Evolutionary conservation across 2,329 filamentous ascomycete species (phyloP).

Genomic region (Nemania abortiva): DNA sequence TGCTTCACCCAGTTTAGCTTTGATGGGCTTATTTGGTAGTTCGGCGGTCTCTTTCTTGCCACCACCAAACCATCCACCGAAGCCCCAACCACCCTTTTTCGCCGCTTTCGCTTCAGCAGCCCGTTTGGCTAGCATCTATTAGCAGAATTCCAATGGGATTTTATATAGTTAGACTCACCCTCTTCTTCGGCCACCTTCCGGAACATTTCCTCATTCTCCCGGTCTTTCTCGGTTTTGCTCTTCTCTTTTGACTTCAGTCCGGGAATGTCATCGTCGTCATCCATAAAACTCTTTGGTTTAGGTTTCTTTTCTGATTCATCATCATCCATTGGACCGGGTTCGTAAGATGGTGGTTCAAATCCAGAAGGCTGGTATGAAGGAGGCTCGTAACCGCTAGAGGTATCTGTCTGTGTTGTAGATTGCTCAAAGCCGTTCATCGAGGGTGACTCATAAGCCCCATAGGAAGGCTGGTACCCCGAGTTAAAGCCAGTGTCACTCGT

Average conservation of each 20-base stretch:
- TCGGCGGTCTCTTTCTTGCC: slow-evolving; percentile 69
- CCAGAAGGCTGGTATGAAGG: slow-evolving; percentile 71
- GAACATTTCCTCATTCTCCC: slow-evolving; percentile 87
- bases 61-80: slow-evolving; percentile 86
- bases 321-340: slow-evolving; percentile 64
- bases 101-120: slow-evolving; percentile 63
- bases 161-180: slow-evolving; percentile 60
- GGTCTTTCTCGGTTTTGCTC: slow-evolving; percentile 75
- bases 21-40: slow-evolving; percentile 76
- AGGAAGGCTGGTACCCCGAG: slow-evolving; percentile 60
- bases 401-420: slow-evolving; percentile 49
- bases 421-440: slow-evolving; percentile 52
- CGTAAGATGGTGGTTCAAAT: slow-evolving; percentile 69
- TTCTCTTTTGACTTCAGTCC: slow-evolving; percentile 65
- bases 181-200: slow-evolving; percentile 83
- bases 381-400: slow-evolving; percentile 66
- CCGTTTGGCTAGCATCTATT: slow-evolving; percentile 66
- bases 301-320: slow-evolving; percentile 63
- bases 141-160: slow-evolving; percentile 27
- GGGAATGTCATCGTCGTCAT: slow-evolving; percentile 80
- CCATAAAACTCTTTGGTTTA: slow-evolving; percentile 84
- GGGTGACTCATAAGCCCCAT: slow-evolving; percentile 66
- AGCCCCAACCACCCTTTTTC: slow-evolving; percentile 81
- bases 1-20: slow-evolving; percentile 93
- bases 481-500: slow-evolving; percentile 38